Percentiles rank a stretch among this genome's conserved stretches.
phyloP scores from a whole-genome alignment of 2,329 filamentous ascomycete species.

The Rhexocercosporidium sp. region DNA sequence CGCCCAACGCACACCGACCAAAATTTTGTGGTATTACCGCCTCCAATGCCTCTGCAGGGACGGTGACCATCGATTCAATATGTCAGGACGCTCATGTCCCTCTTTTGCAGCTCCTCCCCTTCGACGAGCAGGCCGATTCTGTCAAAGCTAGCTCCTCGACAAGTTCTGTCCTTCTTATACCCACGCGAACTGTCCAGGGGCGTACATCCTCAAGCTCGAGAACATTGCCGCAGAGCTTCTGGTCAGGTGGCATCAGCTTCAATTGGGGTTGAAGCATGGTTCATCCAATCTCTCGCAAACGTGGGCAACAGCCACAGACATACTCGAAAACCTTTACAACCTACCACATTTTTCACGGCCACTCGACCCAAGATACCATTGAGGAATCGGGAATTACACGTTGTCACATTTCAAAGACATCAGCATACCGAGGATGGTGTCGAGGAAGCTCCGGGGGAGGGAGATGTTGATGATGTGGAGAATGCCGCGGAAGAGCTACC shows the following conservation, averaged over 20 bases:
- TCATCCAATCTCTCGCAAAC: slow-evolving; percentile 40
- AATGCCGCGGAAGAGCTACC: slow-evolving; percentile 1
- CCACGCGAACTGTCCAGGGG: slow-evolving; percentile 27
- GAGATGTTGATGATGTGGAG: neutral
- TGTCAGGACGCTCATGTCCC: slow-evolving; percentile 69
- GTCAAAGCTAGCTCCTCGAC: slow-evolving; percentile 49
- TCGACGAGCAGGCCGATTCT: slow-evolving; percentile 51
- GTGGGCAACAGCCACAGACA: slow-evolving; percentile 40
- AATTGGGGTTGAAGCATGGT: slow-evolving; percentile 41
- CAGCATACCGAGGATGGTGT: slow-evolving; percentile 22
- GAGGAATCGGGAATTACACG: slow-evolving; percentile 15
- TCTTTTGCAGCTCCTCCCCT: slow-evolving; percentile 59
- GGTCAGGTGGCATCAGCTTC: slow-evolving; percentile 23
- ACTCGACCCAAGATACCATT: slow-evolving; percentile 25
- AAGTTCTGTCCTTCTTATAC: slow-evolving; percentile 41
- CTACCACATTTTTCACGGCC: slow-evolving; percentile 30
- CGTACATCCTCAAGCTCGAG: slow-evolving; percentile 15
- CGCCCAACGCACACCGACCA: slow-evolving; percentile 3
- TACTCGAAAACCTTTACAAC: slow-evolving; percentile 23
- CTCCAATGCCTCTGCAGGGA: slow-evolving; percentile 33
- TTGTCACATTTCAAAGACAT: slow-evolving; percentile 21
- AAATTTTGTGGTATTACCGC: slow-evolving; percentile 1
- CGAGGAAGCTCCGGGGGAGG: slow-evolving; percentile 5
- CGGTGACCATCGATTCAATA: slow-evolving; percentile 51
- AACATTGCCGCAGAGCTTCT: neutral